Percentiles rank a stretch among this genome's conserved stretches.
These are phyloP conservation scores for Scedosporium dehoogii DNA, from an alignment of 2,329 filamentous ascomycete genomes.

Conservation along the genomic window DNA sequence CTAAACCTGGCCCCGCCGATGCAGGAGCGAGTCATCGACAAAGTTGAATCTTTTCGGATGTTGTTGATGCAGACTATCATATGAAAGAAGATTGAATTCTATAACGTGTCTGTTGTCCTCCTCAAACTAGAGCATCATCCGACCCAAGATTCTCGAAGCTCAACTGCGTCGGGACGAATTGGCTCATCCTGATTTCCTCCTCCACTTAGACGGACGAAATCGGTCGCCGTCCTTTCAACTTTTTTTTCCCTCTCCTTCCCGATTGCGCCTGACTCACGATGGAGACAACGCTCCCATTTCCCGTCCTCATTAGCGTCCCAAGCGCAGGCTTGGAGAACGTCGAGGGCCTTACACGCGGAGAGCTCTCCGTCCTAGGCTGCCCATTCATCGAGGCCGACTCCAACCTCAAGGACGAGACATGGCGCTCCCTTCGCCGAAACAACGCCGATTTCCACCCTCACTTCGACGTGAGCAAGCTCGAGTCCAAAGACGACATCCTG, in stretches of 20 bases:
- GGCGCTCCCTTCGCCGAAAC: slow-evolving; percentile 29
- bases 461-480: slow-evolving; percentile 64
- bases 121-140: background rate
- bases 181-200: background rate
- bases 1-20: slow-evolving; percentile 7
- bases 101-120: background rate
- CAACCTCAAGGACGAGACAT: background rate
- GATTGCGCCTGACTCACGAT: slow-evolving; percentile 26
- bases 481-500: slow-evolving; percentile 62
- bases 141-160: background rate
- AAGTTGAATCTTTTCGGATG: background rate
- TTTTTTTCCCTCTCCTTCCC: background rate
- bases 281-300: slow-evolving; percentile 55
- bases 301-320: slow-evolving; percentile 50
- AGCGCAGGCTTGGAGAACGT: slow-evolving; percentile 37
- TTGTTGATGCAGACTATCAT: background rate
- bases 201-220: background rate
- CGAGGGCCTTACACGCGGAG: slow-evolving; percentile 44
- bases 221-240: background rate
- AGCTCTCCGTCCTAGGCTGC: slow-evolving; percentile 49
- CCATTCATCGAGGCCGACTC: slow-evolving; percentile 42
- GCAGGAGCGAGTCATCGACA: slow-evolving; percentile 5
- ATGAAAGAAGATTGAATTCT: background rate
- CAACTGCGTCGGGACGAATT: background rate
- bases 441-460: slow-evolving; percentile 51